These are phyloP conservation scores for Podaxis sp. DNA, from an alignment of 768 basidiomycete species.

Conservation along the genomic window DNA sequence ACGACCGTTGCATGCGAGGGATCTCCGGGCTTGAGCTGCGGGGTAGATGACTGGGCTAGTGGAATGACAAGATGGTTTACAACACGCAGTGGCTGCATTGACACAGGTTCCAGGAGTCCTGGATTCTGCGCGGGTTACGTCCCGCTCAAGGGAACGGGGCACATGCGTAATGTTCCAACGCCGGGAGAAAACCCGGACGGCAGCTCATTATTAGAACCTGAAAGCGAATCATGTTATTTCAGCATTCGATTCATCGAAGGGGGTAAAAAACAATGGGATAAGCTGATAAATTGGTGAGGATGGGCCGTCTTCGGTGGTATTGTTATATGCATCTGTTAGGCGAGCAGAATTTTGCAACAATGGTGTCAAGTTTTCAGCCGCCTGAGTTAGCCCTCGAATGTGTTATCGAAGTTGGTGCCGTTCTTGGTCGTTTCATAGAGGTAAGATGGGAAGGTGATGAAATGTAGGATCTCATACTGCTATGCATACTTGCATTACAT, in stretches of 20 bases:
- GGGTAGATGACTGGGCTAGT: neutral
- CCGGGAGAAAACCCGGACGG: neutral
- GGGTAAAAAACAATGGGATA: neutral
- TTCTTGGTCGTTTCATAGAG: slow-evolving; percentile 31
- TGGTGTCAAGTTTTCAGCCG: neutral
- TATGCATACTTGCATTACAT: slow-evolving; percentile 42
- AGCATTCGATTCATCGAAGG: neutral
- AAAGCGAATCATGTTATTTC: neutral
- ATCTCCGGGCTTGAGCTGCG: neutral
- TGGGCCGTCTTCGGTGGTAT: neutral
- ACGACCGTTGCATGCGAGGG: neutral
- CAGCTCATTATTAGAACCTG: neutral
- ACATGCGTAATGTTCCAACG: too few relatives aligned
- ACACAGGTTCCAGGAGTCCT: neutral
- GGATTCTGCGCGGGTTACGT: neutral
- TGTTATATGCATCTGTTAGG: neutral
- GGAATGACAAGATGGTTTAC: neutral
- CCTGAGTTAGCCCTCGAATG: neutral
- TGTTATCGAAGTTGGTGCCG: slow-evolving; percentile 1
- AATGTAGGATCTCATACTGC: slow-evolving; percentile 39
- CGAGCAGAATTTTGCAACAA: neutral
- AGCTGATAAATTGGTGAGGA: neutral
- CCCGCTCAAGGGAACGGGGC: too few relatives aligned
- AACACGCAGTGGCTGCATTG: neutral
- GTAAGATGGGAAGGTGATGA: slow-evolving; percentile 40